Evolutionary conservation across 2,329 filamentous ascomycete genomes (phyloP).

Genomic region (Nannizziopsis barbatae): DNA sequence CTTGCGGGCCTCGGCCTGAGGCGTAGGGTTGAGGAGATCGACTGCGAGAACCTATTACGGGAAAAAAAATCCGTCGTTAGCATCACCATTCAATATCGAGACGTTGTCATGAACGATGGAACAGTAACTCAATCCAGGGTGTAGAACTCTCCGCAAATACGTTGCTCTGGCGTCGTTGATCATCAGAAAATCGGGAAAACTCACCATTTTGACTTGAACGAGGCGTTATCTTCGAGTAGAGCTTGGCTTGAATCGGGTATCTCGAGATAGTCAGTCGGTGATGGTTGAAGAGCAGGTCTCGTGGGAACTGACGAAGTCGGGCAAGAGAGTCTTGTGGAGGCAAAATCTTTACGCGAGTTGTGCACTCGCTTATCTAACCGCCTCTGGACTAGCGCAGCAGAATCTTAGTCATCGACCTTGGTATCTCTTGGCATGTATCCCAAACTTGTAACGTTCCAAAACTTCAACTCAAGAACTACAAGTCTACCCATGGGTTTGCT

Average conservation of each 20-base stretch:
- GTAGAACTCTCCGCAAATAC: not conserved
- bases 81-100: not conserved
- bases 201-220: constrained; percentile 36
- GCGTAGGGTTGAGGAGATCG: constrained; percentile 98
- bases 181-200: constrained; percentile 14
- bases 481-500: no score
- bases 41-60: constrained; percentile 86
- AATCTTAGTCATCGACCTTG: not conserved
- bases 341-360: constrained; percentile 24
- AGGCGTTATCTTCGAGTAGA: constrained; percentile 34
- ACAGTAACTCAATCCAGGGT: not conserved
- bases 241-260: constrained; percentile 23
- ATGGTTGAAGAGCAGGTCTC: constrained; percentile 22
- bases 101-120: not conserved
- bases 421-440: not conserved
- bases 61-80: constrained; percentile 10
- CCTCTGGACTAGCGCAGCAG: constrained; percentile 17
- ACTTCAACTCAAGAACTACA: no score
- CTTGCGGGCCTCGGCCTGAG: constrained; percentile 97
- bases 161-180: not conserved
- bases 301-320: constrained; percentile 19
- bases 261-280: constrained; percentile 28
- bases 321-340: constrained; percentile 20
- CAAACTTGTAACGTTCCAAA: no score
- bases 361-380: constrained; percentile 31